phyloP scores from a whole-genome alignment of 495 filamentous ascomycete genomes.

The Articulospora tetracladia region DNA sequence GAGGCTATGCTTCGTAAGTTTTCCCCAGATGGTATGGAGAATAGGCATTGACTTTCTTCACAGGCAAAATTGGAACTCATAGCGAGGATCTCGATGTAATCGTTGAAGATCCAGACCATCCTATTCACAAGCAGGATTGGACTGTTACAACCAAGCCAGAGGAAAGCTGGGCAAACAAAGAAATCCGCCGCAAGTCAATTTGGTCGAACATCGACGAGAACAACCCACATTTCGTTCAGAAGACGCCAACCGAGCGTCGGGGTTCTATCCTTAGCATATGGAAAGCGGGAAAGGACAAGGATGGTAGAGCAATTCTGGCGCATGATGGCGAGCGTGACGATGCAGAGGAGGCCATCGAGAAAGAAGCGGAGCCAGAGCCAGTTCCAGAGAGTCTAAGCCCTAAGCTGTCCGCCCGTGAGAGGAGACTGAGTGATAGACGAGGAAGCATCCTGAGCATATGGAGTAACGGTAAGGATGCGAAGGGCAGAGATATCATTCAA shows the following conservation, averaged over 20 bases:
- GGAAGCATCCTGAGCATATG: constrained; percentile 19
- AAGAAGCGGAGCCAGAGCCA: neutral
- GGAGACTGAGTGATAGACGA: neutral
- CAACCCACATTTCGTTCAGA: neutral
- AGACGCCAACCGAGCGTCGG: neutral
- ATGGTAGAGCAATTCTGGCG: constrained; percentile 12
- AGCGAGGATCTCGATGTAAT: neutral
- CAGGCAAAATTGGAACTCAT: neutral
- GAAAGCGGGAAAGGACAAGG: constrained; percentile 16
- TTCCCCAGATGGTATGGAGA: neutral
- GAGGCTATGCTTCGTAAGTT: neutral
- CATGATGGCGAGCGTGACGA: constrained; percentile 5
- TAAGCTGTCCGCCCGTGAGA: neutral
- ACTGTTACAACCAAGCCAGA: constrained; percentile 11
- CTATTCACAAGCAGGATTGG: constrained; percentile 21
- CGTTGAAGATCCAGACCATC: neutral
- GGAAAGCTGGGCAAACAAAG: constrained; percentile 20
- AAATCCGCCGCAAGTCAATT: constrained; percentile 11
- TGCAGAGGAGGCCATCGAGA: neutral
- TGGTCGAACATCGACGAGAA: constrained; percentile 15
- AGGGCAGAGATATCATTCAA: constrained; percentile 7
- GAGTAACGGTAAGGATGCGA: constrained; percentile 11
- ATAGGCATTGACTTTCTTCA: neutral
- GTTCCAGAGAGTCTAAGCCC: neutral
- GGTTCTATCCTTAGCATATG: constrained; percentile 18